A percentile compares a stretch with the other conserved stretches of the same genome.
Conservation (phyloP, 2,329 filamentous ascomycete species). For the Diaporthe ampelina region DNA sequence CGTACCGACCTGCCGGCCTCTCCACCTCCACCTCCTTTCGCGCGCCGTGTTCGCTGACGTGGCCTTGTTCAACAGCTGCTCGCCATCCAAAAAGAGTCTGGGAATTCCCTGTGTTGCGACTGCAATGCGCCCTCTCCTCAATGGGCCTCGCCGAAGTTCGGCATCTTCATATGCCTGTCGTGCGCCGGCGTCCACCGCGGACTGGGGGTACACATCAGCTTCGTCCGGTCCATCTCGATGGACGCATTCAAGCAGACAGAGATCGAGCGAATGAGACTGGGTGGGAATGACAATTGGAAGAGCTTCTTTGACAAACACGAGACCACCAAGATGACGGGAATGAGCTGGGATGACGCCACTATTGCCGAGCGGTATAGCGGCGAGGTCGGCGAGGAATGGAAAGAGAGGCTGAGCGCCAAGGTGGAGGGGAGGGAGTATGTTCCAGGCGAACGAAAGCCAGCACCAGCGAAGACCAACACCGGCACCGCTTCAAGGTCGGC, state of each 20-base stretch:
- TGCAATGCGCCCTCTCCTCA: conserved; percentile 96
- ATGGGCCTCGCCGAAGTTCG: conserved; percentile 98
- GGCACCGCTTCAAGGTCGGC: conserved; percentile 39
- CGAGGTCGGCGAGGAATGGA: conserved; percentile 94
- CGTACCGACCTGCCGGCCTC: neutral
- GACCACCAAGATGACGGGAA: conserved; percentile 75
- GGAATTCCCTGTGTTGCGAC: conserved; percentile 93
- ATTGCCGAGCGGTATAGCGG: conserved; percentile 93
- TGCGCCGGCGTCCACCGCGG: conserved; percentile 96
- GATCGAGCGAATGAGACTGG: conserved; percentile 92
- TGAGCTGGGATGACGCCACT: conserved; percentile 87
- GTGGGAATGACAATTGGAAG: conserved; percentile 90
- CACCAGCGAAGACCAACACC: conserved; percentile 42
- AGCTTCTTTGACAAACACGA: conserved; percentile 85
- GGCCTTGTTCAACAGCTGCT: conserved; percentile 73
- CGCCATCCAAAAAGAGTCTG: conserved; percentile 89
- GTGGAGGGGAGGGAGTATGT: conserved; percentile 92
- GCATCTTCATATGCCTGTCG: conserved; percentile 97
- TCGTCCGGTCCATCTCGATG: conserved; percentile 98
- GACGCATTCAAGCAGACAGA: conserved; percentile 96
- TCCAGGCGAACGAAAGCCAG: conserved; percentile 72
- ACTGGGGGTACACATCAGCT: conserved; percentile 97
- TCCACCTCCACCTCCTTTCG: conserved; percentile 8
- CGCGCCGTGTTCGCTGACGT: conserved; percentile 24
- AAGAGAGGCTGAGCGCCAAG: conserved; percentile 88